Evolutionary conservation across 2,329 filamentous ascomycete species (phyloP), one percentile per base, ranked within the genome.

Genomic region (Pseudopyricularia javanii): DNA sequence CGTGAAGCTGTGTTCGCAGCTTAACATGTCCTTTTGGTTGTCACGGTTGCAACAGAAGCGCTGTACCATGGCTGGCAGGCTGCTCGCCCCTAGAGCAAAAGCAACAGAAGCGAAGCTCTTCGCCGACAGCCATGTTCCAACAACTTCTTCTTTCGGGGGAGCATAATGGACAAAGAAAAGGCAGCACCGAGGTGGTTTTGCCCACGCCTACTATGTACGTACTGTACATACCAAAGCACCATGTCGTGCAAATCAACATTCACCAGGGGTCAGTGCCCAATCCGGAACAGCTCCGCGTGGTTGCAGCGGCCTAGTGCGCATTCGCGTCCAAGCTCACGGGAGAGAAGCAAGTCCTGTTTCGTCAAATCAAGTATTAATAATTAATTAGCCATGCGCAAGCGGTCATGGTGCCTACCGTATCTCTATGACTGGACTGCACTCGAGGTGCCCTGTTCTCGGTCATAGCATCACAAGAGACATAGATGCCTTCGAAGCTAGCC

Each of bases 1-100:
- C 49, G 49, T 50, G 49, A 50, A 50, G 33, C 20, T 17, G 22
- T 34, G 49, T 50, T 37, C 49, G n/a, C 32, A 17, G 32, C 17
- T 50, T 40, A 37, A 50, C 49, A 50, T 15, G 4, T 50, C 17
- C 22, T 43, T 12, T 43, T 22, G 8, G 14, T 43, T 43, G n/a
- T 20, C 3, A 22, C 24, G 37, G 17, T 43, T 24, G 17, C 22
- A 7, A 24, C 22, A 12, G 28, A 4, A 45, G 22, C 3, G 40
- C 40, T 45, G 40, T n/a, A n/a, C n/a, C n/a, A n/a, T n/a, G n/a
- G n/a, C n/a, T n/a, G n/a, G n/a, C n/a, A n/a, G n/a, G n/a, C n/a
- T n/a, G n/a, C n/a, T n/a, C n/a, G n/a, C n/a, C n/a, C n/a, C n/a
- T n/a, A n/a, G n/a, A n/a, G 28, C 28, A 30, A 9, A 30, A 30